phyloP scores from a whole-genome alignment of 495 filamentous ascomycete genomes.

The Talaromyces adpressus region DNA sequence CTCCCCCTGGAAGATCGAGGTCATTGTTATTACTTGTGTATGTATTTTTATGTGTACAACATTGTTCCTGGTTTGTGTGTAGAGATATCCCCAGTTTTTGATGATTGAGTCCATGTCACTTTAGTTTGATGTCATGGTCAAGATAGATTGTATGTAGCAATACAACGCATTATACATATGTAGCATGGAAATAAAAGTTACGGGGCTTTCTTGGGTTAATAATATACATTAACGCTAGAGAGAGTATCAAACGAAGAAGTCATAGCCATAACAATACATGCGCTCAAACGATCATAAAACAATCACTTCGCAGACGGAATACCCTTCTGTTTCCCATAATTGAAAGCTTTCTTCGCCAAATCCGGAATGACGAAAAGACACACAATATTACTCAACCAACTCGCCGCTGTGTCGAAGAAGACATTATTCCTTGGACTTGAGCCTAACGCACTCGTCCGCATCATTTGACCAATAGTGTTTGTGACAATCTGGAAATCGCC shows the following conservation, averaged over 20 bases:
- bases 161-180: not conserved
- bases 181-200: not conserved
- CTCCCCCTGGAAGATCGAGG: not conserved
- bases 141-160: not conserved
- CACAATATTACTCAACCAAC: slow-evolving; percentile 38
- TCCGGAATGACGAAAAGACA: slow-evolving; percentile 38
- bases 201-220: not conserved
- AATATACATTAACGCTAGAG: not conserved
- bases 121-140: not conserved
- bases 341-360: slow-evolving; percentile 35
- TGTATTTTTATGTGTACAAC: not conserved
- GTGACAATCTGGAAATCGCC: slow-evolving; percentile 75
- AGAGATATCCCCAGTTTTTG: not conserved
- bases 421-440: slow-evolving; percentile 35
- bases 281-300: not conserved
- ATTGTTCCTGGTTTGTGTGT: not conserved
- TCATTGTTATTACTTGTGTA: not conserved
- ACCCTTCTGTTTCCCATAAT: slow-evolving; percentile 39
- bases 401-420: slow-evolving; percentile 32
- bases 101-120: not conserved
- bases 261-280: not conserved
- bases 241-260: not conserved
- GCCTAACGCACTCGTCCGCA: slow-evolving; percentile 51
- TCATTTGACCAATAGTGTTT: slow-evolving; percentile 54
- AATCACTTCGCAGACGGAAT: slow-evolving; percentile 15